phyloP scores from a whole-genome alignment of 495 filamentous ascomycete genomes.

The Penicillium paxilli region DNA sequence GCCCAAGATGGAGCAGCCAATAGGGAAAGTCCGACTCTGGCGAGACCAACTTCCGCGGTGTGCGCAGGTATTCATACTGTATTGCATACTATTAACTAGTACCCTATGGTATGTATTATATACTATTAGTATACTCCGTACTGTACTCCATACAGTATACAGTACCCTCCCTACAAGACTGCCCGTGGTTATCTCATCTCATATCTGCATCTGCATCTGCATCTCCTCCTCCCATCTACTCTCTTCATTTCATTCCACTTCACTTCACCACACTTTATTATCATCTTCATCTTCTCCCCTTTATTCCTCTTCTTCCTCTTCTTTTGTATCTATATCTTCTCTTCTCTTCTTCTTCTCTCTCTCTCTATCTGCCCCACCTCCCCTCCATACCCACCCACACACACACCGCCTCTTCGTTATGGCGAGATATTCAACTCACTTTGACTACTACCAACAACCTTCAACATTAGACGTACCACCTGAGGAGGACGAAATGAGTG shows the following conservation, averaged over 20 bases:
- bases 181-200: not conserved
- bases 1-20: conserved; percentile 54
- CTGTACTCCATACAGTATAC: not conserved
- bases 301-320: conserved; percentile 28
- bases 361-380: conserved; percentile 15
- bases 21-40: conserved; percentile 20
- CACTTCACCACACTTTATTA: conserved; percentile 11
- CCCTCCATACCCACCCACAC: conserved; percentile 12
- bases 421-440: conserved; percentile 49
- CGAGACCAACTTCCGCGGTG: too few species aligned
- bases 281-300: conserved; percentile 16
- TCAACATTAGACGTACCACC: conserved; percentile 65
- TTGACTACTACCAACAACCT: conserved; percentile 63
- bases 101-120: too few species aligned
- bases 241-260: conserved; percentile 7
- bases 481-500: conserved; percentile 78
- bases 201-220: not conserved
- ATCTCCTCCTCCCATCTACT: conserved; percentile 11
- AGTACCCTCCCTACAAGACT: too few species aligned
- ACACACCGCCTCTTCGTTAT: conserved; percentile 38
- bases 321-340: conserved; percentile 13
- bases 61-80: too few species aligned
- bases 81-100: too few species aligned
- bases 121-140: too few species aligned
- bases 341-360: conserved; percentile 30